These are phyloP conservation scores for Exophiala sp. DNA, from an alignment of 2,329 filamentous ascomycete genomes.

Conservation along the genomic window DNA sequence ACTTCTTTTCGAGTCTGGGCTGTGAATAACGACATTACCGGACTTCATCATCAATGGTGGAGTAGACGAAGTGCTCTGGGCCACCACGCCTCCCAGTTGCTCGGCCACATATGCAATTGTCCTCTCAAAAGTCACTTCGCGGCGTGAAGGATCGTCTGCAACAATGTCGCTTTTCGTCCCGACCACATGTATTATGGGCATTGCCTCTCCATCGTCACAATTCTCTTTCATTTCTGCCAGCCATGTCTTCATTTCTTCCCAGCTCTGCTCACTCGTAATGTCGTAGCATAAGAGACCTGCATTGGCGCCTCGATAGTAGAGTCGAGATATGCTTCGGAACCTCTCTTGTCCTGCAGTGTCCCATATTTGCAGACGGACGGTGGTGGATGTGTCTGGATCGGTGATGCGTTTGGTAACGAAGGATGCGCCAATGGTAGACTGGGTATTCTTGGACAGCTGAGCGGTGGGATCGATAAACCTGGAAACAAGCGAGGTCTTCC, in stretches of 20 bases:
- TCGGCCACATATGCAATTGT: slow-evolving; percentile 96
- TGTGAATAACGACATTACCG: slow-evolving; percentile 31
- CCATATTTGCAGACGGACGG: slow-evolving; percentile 93
- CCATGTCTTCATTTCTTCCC: slow-evolving; percentile 90
- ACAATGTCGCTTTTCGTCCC: slow-evolving; percentile 93
- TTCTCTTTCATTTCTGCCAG: slow-evolving; percentile 79
- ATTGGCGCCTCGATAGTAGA: slow-evolving; percentile 95
- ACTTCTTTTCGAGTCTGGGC: slow-evolving; percentile 45
- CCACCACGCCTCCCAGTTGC: slow-evolving; percentile 56
- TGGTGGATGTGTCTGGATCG: slow-evolving; percentile 79
- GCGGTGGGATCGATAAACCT: slow-evolving; percentile 48
- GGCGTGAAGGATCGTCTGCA: slow-evolving; percentile 70
- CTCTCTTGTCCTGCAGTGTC: slow-evolving; percentile 94
- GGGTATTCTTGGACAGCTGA: slow-evolving; percentile 32
- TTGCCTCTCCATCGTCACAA: slow-evolving; percentile 50
- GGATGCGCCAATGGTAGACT: slow-evolving; percentile 72
- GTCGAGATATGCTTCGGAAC: slow-evolving; percentile 87
- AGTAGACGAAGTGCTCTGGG: slow-evolving; percentile 64
- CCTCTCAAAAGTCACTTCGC: slow-evolving; percentile 88
- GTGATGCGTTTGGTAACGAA: slow-evolving; percentile 76
- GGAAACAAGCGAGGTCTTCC: slow-evolving; percentile 52
- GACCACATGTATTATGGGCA: slow-evolving; percentile 77
- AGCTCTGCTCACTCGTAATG: slow-evolving; percentile 81
- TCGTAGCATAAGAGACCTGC: slow-evolving; percentile 93
- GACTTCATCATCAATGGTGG: slow-evolving; percentile 57